Percentiles rank a stretch among this genome's conserved stretches.
phyloP scores from a whole-genome alignment of 2,329 filamentous ascomycete species.

The Fusarium sp. region DNA sequence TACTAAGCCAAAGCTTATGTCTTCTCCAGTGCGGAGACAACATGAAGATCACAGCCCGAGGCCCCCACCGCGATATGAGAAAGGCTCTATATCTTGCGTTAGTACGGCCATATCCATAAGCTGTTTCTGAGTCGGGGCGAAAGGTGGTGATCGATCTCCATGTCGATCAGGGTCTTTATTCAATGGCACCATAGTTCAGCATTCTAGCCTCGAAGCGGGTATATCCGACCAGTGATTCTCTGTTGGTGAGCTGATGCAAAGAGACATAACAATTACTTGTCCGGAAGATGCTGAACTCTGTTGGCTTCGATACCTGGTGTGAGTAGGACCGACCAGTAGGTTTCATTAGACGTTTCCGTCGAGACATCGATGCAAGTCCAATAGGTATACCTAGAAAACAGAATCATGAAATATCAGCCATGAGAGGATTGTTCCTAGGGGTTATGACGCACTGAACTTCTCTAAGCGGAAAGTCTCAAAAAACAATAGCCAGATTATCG shows the following conservation, averaged over 20 bases:
- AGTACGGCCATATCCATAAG: neutral
- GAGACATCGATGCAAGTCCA: neutral
- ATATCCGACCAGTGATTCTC: slow-evolving; percentile 4
- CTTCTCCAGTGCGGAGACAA: slow-evolving; percentile 16
- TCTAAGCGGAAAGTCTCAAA: slow-evolving; percentile 34
- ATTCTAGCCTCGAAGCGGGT: neutral
- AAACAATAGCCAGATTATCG: neutral
- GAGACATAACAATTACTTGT: neutral
- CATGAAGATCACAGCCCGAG: neutral
- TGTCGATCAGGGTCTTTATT: slow-evolving; percentile 34
- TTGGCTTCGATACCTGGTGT: slow-evolving; percentile 12
- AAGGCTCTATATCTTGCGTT: neutral
- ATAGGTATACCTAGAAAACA: neutral
- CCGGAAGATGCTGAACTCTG: neutral
- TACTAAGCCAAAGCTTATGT: slow-evolving; percentile 29
- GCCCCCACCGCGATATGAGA: neutral
- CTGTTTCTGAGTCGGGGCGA: neutral
- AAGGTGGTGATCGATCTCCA: neutral
- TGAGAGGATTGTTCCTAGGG: neutral
- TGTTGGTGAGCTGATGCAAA: slow-evolving; percentile 2
- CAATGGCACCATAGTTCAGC: neutral
- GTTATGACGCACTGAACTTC: neutral
- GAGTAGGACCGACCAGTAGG: slow-evolving; percentile 14
- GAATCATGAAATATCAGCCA: neutral
- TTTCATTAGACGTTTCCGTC: neutral